Evolutionary conservation across 805 yeast species (phyloP).

Genomic region (Candida maesae): DNA sequence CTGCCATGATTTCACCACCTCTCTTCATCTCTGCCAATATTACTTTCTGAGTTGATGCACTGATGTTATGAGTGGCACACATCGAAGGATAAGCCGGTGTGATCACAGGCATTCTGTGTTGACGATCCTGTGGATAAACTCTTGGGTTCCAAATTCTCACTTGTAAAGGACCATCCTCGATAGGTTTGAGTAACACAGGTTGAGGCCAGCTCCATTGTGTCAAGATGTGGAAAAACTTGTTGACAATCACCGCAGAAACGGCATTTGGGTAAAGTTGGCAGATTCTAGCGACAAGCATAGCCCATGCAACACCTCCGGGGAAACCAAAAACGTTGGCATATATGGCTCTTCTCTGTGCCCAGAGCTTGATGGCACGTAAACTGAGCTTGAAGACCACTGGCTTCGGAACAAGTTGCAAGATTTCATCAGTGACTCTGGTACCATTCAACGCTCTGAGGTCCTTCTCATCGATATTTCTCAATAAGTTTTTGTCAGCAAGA

Average conservation of each 20-base stretch:
- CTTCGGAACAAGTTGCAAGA: slow-evolving; percentile 83
- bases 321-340: slow-evolving; percentile 95
- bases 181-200: slow-evolving; percentile 87
- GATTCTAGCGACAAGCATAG: slow-evolving; percentile 96
- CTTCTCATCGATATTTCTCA: slow-evolving; percentile 85
- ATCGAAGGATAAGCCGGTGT: slow-evolving; percentile 98
- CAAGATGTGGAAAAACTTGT: slow-evolving; percentile 81
- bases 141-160: slow-evolving; percentile 97
- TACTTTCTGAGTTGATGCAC: slow-evolving; percentile 80
- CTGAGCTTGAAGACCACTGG: slow-evolving; percentile 92
- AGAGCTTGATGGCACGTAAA: slow-evolving; percentile 83
- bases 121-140: slow-evolving; percentile 81
- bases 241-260: slow-evolving; percentile 86
- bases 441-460: slow-evolving; percentile 91
- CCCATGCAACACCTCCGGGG: slow-evolving; percentile 99
- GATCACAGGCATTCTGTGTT: slow-evolving; percentile 94
- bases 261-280: slow-evolving; percentile 97
- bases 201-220: slow-evolving; percentile 98
- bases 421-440: slow-evolving; percentile 96
- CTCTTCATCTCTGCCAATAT: slow-evolving; percentile 76
- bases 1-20: slow-evolving; percentile 68
- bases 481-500: slow-evolving; percentile 77
- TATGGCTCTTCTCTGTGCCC: slow-evolving; percentile 95
- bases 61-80: slow-evolving; percentile 98
- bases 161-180: slow-evolving; percentile 96